phyloP scores from a whole-genome alignment of 345 rosid genomes.

The Lepidium aucheri region DNA sequence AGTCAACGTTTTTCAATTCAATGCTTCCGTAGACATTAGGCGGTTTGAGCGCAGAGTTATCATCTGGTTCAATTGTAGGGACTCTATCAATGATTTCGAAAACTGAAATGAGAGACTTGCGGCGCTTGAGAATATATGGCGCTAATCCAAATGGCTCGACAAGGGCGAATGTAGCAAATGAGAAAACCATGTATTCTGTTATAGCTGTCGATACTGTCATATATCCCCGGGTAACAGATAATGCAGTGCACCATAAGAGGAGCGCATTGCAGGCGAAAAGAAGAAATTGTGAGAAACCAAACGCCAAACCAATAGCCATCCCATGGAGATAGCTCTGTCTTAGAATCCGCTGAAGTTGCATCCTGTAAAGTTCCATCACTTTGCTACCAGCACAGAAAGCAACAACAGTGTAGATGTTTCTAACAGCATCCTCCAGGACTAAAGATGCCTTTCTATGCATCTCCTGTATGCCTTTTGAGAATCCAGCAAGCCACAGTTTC shows the following conservation, averaged over 20 bases:
- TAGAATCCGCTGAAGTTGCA: conserved; percentile 75
- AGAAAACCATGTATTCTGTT: conserved; percentile 92
- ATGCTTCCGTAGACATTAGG: conserved; percentile 96
- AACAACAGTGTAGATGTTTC: conserved; percentile 98
- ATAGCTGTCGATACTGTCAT: conserved; percentile 63
- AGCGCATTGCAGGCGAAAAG: conserved; percentile 98
- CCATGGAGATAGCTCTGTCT: conserved; percentile 83
- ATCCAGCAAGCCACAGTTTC: conserved; percentile 99
- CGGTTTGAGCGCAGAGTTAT: conserved; percentile 77
- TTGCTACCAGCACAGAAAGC: conserved; percentile 98
- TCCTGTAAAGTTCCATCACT: conserved; percentile 95
- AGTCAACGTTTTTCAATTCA: conserved; percentile 88
- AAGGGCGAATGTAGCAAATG: conserved; percentile 94
- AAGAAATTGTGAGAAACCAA: conserved; percentile 98
- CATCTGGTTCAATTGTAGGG: conserved; percentile 98
- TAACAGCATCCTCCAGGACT: conserved; percentile 98
- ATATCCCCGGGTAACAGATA: conserved; percentile 39
- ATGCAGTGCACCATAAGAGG: conserved; percentile 90
- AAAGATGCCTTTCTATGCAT: conserved; percentile 98
- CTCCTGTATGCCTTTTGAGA: conserved; percentile 97
- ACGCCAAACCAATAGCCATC: conserved; percentile 88
- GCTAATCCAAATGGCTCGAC: conserved; percentile 99
- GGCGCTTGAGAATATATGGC: conserved; percentile 90
- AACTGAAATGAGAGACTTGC: conserved; percentile 82
- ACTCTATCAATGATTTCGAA: conserved; percentile 92